Evolutionary conservation across 169 alveolate genomes (phyloP).

Genomic region (Babesia bigemina): DNA sequence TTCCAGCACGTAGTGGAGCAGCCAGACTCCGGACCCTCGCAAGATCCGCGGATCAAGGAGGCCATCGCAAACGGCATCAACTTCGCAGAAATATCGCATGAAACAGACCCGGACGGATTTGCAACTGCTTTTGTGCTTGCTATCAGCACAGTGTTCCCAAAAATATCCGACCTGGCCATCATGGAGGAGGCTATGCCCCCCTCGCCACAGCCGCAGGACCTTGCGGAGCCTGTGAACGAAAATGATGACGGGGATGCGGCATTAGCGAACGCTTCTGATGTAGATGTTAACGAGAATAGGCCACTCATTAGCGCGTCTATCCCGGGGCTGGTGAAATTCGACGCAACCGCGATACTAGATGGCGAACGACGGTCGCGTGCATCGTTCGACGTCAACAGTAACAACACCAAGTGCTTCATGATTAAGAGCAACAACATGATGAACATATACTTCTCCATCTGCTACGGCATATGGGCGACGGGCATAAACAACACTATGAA

Average conservation of each 20-base stretch:
- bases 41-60: conserved; percentile 33
- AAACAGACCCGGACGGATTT: conserved; percentile 52
- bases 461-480: conserved; percentile 83
- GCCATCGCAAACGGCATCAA: conserved; percentile 45
- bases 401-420: conserved; percentile 69
- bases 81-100: conserved; percentile 56
- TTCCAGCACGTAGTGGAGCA: conserved; percentile 66
- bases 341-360: conserved; percentile 1
- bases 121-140: conserved; percentile 59
- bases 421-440: conserved; percentile 77
- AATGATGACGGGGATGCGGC: background rate
- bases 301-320: conserved; percentile 23
- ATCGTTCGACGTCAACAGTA: conserved; percentile 27
- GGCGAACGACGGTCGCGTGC: conserved; percentile 11
- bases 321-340: conserved; percentile 23
- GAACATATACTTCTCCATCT: conserved; percentile 74
- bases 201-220: conserved; percentile 29
- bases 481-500: conserved; percentile 72
- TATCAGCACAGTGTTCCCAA: conserved; percentile 53
- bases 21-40: conserved; percentile 23
- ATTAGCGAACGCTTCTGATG: background rate
- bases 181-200: conserved; percentile 42
- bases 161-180: conserved; percentile 26
- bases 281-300: background rate
- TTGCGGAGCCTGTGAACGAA: background rate